Evolutionary conservation across 1,284 basidiomycete species (phyloP), one percentile per base, ranked within the genome.

Genomic region (Earliella scabrosa): DNA sequence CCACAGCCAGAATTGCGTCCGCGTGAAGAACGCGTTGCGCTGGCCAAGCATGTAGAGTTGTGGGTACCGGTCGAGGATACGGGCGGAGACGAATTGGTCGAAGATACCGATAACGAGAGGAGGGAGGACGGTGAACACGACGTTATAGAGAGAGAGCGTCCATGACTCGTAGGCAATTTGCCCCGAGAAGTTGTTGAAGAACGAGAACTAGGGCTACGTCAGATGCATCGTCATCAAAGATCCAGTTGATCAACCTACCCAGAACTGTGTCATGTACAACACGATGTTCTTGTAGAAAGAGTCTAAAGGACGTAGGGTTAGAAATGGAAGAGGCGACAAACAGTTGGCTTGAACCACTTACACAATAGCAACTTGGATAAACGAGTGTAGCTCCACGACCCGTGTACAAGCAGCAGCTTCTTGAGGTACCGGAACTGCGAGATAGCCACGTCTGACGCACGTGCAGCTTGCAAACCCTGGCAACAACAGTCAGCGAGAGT

Each of bases 151-250:
- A 0, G 93, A 97, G 68, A 99, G 85, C 5, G 97, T 97, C 97
- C 97, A 99, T 20, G 95, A 97, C 76, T 99, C 97, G 72, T 96
- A 97, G 45, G 95, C 91, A 62, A 98, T 96, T 74, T 99, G 97
- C 20, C 97, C 97, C 2, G 96, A 98, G 76, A 98, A 99, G 69
- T 95, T 97, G 80, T 97, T 98, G 82, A 95, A 91, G 81, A 97
- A 96, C 38, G 97, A 98, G 74, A 89, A 99, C 97, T 96, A 59
- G 6, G 3, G 4, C 16, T 10, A 14, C 8, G 40, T 44, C 39
- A 41, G 43, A 18, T 56, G n/a, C 39, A 26, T 10, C 14, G 13
- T 39, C 6, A 20, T 18, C n/a, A n/a, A n/a, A n/a, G 6, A 41
- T 45, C 9, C 6, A 20, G n/a, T 13, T 13, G 8, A 21, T 24